Percentiles rank a stretch among this genome's conserved stretches.
Conservation (phyloP, 306 rosid genomes). For the Trifolium pratense region DNA sequence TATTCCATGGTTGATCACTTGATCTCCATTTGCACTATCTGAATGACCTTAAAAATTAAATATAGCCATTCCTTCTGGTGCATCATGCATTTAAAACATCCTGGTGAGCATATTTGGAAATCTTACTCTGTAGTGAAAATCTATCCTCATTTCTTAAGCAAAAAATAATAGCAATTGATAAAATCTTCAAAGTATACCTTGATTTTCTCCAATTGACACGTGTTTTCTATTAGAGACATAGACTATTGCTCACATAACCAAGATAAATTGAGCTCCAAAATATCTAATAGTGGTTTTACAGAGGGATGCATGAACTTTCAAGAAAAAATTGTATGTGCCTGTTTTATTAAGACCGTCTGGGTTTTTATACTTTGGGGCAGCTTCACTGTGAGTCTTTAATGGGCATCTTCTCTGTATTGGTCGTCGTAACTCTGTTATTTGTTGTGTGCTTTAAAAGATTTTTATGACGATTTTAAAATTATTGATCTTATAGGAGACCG, state of each 20-base stretch:
- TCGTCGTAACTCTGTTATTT: conserved; percentile 21
- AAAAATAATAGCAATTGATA: conserved; percentile 1
- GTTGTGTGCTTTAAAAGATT: neutral
- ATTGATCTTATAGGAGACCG: conserved; percentile 79
- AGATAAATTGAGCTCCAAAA: conserved; percentile 25
- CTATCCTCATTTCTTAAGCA: conserved; percentile 13
- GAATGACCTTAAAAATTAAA: conserved; percentile 25
- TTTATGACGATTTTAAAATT: conserved; percentile 31
- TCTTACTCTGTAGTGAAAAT: neutral
- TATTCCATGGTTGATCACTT: neutral
- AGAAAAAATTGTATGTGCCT: neutral
- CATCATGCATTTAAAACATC: neutral
- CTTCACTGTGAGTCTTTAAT: conserved; percentile 11
- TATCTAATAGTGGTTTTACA: conserved; percentile 3
- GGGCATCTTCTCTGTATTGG: conserved; percentile 20
- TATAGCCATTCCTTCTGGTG: conserved; percentile 11
- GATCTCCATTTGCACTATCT: conserved; percentile 8
- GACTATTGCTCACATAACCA: neutral
- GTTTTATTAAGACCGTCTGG: neutral
- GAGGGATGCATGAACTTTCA: neutral
- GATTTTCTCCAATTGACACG: conserved; percentile 1
- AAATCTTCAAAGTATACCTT: neutral
- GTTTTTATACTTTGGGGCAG: conserved; percentile 19
- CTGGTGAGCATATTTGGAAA: neutral
- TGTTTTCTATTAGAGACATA: conserved; percentile 1